Evolutionary conservation across 2,329 filamentous ascomycete genomes (phyloP).

Genomic region (Ophiostoma populinum): DNA sequence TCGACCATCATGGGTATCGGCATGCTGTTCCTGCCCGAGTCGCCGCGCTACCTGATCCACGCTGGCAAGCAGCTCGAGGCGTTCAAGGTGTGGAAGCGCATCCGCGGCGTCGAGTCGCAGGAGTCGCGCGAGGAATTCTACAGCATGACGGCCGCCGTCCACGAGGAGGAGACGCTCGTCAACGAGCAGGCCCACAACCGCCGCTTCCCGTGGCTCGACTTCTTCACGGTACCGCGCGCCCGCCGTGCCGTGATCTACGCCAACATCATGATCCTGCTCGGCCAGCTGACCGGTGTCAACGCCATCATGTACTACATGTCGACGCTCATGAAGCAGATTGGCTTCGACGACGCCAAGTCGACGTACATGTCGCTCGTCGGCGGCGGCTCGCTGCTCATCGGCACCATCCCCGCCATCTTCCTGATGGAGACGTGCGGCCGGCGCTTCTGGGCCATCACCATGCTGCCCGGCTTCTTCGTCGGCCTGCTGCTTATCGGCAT

Average conservation of each 20-base stretch:
- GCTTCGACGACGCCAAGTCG: conserved; percentile 41
- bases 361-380: conserved; percentile 65
- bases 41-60: conserved; percentile 53
- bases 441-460: conserved; percentile 57
- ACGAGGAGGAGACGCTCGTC: conserved; percentile 35
- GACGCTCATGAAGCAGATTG: conserved; percentile 48
- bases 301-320: conserved; percentile 60
- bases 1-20: conserved; percentile 44
- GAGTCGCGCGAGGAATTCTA: conserved; percentile 55
- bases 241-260: conserved; percentile 49
- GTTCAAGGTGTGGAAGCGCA: conserved; percentile 56
- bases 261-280: conserved; percentile 52
- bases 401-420: conserved; percentile 50
- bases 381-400: conserved; percentile 47
- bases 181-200: conserved; percentile 32
- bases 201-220: conserved; percentile 53
- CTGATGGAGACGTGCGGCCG: conserved; percentile 58
- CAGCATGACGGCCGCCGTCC: conserved; percentile 48
- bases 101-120: conserved; percentile 38
- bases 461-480: conserved; percentile 55
- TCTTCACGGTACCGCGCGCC: conserved; percentile 52
- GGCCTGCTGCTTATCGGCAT: conserved; percentile 49
- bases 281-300: conserved; percentile 55
- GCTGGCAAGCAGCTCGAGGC: conserved; percentile 41
- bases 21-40: conserved; percentile 57